A percentile compares a stretch with the other conserved stretches of the same genome.
phyloP scores from a whole-genome alignment of 805 yeast genomes.

The Starmerella davenportii region DNA sequence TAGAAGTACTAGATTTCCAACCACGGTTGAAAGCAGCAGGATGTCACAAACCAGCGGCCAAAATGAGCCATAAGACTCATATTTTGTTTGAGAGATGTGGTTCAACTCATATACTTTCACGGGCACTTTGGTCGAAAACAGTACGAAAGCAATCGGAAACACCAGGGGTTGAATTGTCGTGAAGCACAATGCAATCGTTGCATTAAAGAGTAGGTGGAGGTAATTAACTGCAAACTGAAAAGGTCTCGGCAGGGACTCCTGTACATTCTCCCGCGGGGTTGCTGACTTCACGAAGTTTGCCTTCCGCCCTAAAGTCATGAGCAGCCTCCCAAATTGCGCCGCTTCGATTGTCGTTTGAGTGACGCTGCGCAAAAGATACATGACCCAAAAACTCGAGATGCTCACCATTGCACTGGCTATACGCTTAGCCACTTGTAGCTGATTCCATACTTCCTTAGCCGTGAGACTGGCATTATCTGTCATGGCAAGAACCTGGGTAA shows the following conservation, averaged over 20 bases:
- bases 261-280: slow-evolving; percentile 22
- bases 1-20: slow-evolving; percentile 25
- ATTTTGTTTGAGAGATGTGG: slow-evolving; percentile 24
- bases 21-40: slow-evolving; percentile 20
- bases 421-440: slow-evolving; percentile 20
- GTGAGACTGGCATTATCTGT: slow-evolving; percentile 10
- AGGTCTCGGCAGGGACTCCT: slow-evolving; percentile 22
- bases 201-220: slow-evolving; percentile 22
- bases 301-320: slow-evolving; percentile 14
- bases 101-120: slow-evolving; percentile 23
- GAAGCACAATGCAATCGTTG: slow-evolving; percentile 24
- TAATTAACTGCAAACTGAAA: slow-evolving; percentile 22
- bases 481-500: slow-evolving; percentile 19
- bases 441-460: slow-evolving; percentile 17
- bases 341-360: slow-evolving; percentile 21
- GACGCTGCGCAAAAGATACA: slow-evolving; percentile 23
- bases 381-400: slow-evolving; percentile 27
- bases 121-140: slow-evolving; percentile 20
- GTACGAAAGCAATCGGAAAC: slow-evolving; percentile 20
- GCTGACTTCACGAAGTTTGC: slow-evolving; percentile 4
- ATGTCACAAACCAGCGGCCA: slow-evolving; percentile 24
- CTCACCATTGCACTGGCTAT: slow-evolving; percentile 24
- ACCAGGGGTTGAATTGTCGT: slow-evolving; percentile 26
- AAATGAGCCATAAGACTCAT: slow-evolving; percentile 24
- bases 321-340: slow-evolving; percentile 19